phyloP scores from a whole-genome alignment of 495 filamentous ascomycete genomes.

The Cercophora samala region DNA sequence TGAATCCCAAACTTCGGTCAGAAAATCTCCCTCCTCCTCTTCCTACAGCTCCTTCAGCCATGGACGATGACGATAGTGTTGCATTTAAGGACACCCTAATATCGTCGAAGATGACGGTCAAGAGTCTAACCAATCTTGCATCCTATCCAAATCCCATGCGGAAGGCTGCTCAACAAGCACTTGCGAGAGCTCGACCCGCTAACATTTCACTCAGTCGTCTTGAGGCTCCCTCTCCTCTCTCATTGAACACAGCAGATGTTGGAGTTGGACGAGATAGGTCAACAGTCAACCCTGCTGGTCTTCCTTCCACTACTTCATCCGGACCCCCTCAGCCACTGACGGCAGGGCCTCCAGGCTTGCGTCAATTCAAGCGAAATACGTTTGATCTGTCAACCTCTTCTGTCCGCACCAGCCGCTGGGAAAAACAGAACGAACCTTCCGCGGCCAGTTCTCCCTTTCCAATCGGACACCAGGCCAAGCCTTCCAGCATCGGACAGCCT shows the following conservation, averaged over 20 bases:
- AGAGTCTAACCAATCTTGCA: constrained; percentile 42
- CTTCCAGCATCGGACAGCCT: background rate
- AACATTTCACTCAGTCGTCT: constrained; percentile 18
- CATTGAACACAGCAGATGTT: constrained; percentile 8
- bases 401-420: background rate
- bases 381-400: background rate
- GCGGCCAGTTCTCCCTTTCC: background rate
- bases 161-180: constrained; percentile 40
- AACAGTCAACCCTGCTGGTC: constrained; percentile 5
- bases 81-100: constrained; percentile 28
- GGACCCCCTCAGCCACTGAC: constrained; percentile 45
- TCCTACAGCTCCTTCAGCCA: constrained; percentile 6
- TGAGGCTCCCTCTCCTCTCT: constrained; percentile 15
- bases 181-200: constrained; percentile 35
- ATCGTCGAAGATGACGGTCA: constrained; percentile 34
- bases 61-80: constrained; percentile 26
- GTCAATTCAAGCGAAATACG: constrained; percentile 16
- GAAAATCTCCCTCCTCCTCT: constrained; percentile 24
- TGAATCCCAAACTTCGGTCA: constrained; percentile 21
- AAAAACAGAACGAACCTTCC: background rate
- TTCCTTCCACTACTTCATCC: constrained; percentile 23
- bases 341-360: constrained; percentile 48
- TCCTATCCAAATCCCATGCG: constrained; percentile 48
- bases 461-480: background rate
- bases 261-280: constrained; percentile 11